A percentile compares a stretch with the other conserved stretches of the same genome.
phyloP scores from a whole-genome alignment of 331 rosid species.

The Quercus tomentella region DNA sequence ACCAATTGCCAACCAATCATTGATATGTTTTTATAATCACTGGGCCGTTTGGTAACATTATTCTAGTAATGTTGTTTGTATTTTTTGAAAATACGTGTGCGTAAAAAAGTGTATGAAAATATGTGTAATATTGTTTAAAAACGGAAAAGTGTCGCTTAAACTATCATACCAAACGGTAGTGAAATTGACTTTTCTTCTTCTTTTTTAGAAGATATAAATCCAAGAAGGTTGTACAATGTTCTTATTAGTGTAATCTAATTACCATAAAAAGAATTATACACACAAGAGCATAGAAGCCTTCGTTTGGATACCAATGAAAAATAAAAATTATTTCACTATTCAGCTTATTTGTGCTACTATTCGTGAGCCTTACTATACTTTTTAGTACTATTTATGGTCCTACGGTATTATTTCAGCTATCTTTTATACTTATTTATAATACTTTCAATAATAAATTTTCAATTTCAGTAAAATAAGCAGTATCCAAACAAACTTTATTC shows the following conservation, averaged over 20 bases:
- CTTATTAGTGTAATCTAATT: no score
- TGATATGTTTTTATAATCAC: not conserved
- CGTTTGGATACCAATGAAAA: no score
- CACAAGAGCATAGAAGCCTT: no score
- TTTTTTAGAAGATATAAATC: not conserved
- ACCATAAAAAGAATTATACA: no score
- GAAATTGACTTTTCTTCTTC: not conserved
- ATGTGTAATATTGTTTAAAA: no score
- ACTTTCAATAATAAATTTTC: fast-evolving
- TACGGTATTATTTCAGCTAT: fast-evolving
- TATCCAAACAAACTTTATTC: fast-evolving
- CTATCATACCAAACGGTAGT: no score
- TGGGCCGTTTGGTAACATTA: fast-evolving
- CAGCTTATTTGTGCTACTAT: no score
- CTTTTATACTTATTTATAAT: fast-evolving
- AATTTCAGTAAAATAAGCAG: fast-evolving
- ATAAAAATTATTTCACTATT: no score
- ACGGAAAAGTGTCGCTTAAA: fast-evolving
- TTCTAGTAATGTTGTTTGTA: no score
- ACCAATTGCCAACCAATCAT: not conserved
- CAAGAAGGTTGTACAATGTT: no score
- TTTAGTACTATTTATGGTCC: fast-evolving
- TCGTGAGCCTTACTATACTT: fast-evolving
- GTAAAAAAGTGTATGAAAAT: no score
- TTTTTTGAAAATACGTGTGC: fast-evolving